Evolutionary conservation across 768 basidiomycete genomes (phyloP).

Genomic region (Agrocybe pediades): DNA sequence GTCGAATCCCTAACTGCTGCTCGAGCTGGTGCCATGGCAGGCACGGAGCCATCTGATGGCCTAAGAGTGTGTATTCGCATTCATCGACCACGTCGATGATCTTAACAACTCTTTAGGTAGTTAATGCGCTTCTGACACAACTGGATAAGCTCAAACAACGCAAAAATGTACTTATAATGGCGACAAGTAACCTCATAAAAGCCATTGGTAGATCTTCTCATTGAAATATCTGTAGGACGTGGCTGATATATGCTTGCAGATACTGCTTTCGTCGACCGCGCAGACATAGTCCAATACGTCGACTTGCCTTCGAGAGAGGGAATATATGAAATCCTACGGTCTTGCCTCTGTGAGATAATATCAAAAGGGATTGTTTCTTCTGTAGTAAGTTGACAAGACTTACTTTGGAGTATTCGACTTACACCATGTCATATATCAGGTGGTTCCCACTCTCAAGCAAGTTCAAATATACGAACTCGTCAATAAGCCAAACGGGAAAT

Average conservation of each 20-base stretch:
- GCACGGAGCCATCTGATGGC: slow-evolving; percentile 95
- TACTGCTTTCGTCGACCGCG: slow-evolving; percentile 93
- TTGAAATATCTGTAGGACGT: not conserved
- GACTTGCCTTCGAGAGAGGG: slow-evolving; percentile 91
- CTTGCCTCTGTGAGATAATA: slow-evolving; percentile 81
- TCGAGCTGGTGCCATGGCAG: slow-evolving; percentile 90
- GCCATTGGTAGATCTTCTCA: slow-evolving; percentile 77
- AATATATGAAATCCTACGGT: slow-evolving; percentile 88
- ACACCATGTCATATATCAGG: slow-evolving; percentile 35
- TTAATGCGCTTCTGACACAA: slow-evolving; percentile 96
- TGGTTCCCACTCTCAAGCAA: slow-evolving; percentile 61
- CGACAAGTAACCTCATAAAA: slow-evolving; percentile 92
- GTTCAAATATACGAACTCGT: slow-evolving; percentile 57
- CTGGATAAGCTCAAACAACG: slow-evolving; percentile 92
- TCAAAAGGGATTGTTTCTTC: slow-evolving; percentile 66
- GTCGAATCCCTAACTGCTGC: slow-evolving; percentile 96
- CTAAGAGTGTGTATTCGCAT: slow-evolving; percentile 58
- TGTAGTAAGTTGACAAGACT: slow-evolving; percentile 44
- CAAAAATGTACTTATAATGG: slow-evolving; percentile 94
- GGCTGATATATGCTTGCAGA: slow-evolving; percentile 47
- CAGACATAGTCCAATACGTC: slow-evolving; percentile 94
- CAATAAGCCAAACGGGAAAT: slow-evolving; percentile 26
- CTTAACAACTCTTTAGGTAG: slow-evolving; percentile 61
- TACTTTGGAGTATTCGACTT: not conserved
- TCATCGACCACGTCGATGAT: not conserved